A percentile compares a stretch with the other conserved stretches of the same genome.
Evolutionary conservation across 2,329 filamentous ascomycete genomes (phyloP).

Genomic region (Diaporthe sp.): DNA sequence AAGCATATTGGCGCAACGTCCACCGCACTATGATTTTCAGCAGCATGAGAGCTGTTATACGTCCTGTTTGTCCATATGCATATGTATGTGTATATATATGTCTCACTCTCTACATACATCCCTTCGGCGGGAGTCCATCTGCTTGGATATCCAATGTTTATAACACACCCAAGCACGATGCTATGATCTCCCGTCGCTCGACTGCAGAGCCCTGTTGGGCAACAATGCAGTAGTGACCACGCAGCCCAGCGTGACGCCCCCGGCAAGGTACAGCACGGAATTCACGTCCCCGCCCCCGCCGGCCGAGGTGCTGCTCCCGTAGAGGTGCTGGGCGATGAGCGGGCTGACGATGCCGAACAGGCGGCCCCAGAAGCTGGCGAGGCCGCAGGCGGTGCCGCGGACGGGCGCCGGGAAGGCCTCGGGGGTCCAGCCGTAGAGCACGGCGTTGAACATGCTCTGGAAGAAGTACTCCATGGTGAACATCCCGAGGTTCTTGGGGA

Average conservation of each 20-base stretch:
- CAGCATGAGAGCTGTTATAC: not conserved
- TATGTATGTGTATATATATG: too few species aligned
- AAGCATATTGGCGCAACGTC: not conserved
- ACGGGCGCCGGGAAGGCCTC: conserved; percentile 65
- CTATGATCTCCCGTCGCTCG: conserved; percentile 48
- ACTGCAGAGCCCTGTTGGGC: conserved; percentile 56
- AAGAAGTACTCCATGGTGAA: conserved; percentile 67
- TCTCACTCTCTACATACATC: not conserved
- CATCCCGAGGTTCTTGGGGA: conserved; percentile 61
- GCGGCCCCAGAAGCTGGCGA: conserved; percentile 71
- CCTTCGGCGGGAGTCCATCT: not conserved
- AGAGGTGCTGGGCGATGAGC: conserved; percentile 63
- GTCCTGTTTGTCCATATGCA: too few species aligned
- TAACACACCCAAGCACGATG: not conserved
- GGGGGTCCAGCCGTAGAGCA: conserved; percentile 65
- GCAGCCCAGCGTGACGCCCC: conserved; percentile 66
- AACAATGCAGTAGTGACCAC: conserved; percentile 64
- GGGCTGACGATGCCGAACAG: conserved; percentile 71
- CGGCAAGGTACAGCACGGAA: conserved; percentile 68
- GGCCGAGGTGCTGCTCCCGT: conserved; percentile 47
- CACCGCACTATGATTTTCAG: not conserved
- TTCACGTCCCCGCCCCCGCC: conserved; percentile 55
- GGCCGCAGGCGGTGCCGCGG: conserved; percentile 65
- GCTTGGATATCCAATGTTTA: not conserved
- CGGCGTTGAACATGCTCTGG: conserved; percentile 65